phyloP scores from a whole-genome alignment of 2,329 filamentous ascomycete genomes.

The Didymella glomerata region DNA sequence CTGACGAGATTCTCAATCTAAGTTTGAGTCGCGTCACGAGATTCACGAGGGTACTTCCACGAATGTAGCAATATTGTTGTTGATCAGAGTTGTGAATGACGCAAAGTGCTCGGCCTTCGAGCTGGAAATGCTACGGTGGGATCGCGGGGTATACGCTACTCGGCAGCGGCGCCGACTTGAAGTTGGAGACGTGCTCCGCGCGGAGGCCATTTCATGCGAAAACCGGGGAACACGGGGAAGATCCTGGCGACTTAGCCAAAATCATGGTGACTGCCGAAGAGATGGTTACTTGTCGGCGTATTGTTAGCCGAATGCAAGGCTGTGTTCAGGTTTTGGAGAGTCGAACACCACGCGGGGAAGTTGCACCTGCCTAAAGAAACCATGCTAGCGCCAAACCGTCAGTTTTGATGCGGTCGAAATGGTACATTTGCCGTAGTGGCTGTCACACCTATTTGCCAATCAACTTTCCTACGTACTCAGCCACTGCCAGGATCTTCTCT shows the following conservation, averaged over 20 bases:
- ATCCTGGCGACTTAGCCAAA: not conserved
- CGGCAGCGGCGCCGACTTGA: slow-evolving; percentile 15
- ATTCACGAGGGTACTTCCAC: not conserved
- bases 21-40: slow-evolving; percentile 6
- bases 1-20: slow-evolving; percentile 8
- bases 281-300: not conserved
- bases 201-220: slow-evolving; percentile 9
- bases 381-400: not conserved
- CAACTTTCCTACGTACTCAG: slow-evolving; percentile 41
- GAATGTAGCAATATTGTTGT: slow-evolving; percentile 8
- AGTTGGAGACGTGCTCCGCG: slow-evolving; percentile 2
- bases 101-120: slow-evolving; percentile 1
- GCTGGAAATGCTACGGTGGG: slow-evolving; percentile 4
- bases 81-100: slow-evolving; percentile 9
- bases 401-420: not conserved
- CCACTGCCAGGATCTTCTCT: slow-evolving; percentile 52
- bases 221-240: slow-evolving; percentile 10
- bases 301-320: slow-evolving; percentile 8
- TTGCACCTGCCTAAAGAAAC: not conserved
- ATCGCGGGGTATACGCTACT: slow-evolving; percentile 7
- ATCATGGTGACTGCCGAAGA: not conserved
- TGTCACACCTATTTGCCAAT: slow-evolving; percentile 27
- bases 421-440: not conserved
- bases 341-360: not conserved
- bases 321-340: not conserved